A percentile compares a stretch with the other conserved stretches of the same genome.
Conservation (phyloP, 176 grass and related monocot species). For the Carex littledalei region DNA sequence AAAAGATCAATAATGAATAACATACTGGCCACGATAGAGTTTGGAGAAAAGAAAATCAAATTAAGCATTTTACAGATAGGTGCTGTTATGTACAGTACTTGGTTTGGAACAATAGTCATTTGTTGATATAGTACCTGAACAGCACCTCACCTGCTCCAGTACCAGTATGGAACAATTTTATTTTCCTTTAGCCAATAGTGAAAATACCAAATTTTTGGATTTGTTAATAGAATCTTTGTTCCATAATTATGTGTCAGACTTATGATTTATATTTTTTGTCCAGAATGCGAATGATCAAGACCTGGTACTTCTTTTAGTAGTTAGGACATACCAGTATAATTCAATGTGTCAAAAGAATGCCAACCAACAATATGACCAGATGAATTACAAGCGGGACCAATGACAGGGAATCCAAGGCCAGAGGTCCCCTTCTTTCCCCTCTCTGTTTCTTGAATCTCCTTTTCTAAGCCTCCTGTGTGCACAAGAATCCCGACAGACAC, state of each 20-base stretch:
- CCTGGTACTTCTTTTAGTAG: background rate
- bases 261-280: background rate
- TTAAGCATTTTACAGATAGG: background rate
- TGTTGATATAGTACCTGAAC: background rate
- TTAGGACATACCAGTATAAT: background rate
- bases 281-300: background rate
- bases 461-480: conserved; percentile 1
- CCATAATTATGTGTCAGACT: background rate
- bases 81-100: background rate
- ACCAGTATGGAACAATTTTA: background rate
- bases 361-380: conserved; percentile 32
- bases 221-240: background rate
- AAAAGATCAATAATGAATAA: background rate
- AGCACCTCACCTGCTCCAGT: background rate
- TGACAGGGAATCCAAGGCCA: conserved; percentile 17
- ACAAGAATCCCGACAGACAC: conserved; percentile 35
- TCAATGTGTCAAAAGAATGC: conserved; percentile 20
- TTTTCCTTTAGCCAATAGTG: background rate
- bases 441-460: background rate
- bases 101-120: background rate
- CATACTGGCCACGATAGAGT: background rate
- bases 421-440: conserved; percentile 3
- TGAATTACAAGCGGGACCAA: conserved; percentile 33
- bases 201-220: background rate
- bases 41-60: background rate